These are phyloP conservation scores for Boletus huronensis DNA, from an alignment of 768 basidiomycete genomes.

Conservation along the genomic window DNA sequence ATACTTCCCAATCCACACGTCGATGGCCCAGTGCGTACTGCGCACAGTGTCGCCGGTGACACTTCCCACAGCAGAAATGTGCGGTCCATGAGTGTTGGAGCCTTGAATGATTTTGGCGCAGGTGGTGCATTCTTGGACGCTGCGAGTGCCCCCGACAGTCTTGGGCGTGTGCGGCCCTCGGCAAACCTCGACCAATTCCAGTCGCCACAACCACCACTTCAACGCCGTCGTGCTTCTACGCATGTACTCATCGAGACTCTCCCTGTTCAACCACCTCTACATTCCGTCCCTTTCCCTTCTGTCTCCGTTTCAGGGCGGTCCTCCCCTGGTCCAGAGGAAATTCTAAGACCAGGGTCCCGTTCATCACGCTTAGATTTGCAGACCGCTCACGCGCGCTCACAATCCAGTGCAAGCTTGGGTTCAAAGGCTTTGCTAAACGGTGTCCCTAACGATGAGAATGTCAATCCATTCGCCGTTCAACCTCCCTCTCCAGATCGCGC, in stretches of 20 bases:
- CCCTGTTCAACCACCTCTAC: constrained; percentile 38
- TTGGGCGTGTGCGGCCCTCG: constrained; percentile 53
- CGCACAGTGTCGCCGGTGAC: constrained; percentile 43
- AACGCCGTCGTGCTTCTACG: constrained; percentile 49
- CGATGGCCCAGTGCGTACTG: constrained; percentile 36
- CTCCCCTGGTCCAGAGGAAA: constrained; percentile 45
- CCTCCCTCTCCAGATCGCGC: constrained; percentile 38
- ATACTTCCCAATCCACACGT: constrained; percentile 45
- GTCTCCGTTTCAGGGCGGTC: constrained; percentile 44
- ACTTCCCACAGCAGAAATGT: constrained; percentile 40
- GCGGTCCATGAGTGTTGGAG: constrained; percentile 66
- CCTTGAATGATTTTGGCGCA: constrained; percentile 50
- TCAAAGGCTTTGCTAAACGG: constrained; percentile 45
- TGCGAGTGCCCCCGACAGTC: constrained; percentile 24
- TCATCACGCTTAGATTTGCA: constrained; percentile 33
- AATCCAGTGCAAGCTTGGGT: constrained; percentile 51
- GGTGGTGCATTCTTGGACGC: constrained; percentile 48
- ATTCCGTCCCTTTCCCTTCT: constrained; percentile 65
- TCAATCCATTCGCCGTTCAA: constrained; percentile 34
- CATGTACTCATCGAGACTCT: constrained; percentile 46
- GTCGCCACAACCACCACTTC: constrained; percentile 37
- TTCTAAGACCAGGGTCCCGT: constrained; percentile 33
- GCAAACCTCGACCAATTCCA: constrained; percentile 52
- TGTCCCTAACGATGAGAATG: constrained; percentile 31
- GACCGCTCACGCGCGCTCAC: constrained; percentile 40